phyloP scores from a whole-genome alignment of 2,329 filamentous ascomycete species.

The Apiospora arundinis region DNA sequence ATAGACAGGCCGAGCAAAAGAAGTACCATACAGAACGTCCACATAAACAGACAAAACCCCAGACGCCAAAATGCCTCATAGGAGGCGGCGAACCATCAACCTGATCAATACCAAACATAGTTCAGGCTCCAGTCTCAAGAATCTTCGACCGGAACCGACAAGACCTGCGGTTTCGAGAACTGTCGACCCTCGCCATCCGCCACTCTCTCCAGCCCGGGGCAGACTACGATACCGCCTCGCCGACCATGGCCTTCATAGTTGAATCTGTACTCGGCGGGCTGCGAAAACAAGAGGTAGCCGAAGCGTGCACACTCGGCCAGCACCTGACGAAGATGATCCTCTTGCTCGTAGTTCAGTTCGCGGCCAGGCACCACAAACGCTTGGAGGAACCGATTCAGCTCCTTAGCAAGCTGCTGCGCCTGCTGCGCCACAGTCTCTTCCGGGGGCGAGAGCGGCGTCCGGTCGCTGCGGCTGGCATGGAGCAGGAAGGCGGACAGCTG shows the following conservation, averaged over 20 bases:
- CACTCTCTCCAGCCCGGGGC: constrained; percentile 34
- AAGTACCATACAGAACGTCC: too few species aligned
- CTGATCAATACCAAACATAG: too few species aligned
- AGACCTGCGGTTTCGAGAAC: constrained; percentile 26
- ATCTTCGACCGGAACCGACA: constrained; percentile 28
- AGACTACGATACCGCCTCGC: constrained; percentile 30
- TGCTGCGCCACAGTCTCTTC: constrained; percentile 38
- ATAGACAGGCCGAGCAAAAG: too few species aligned
- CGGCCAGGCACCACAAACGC: constrained; percentile 41
- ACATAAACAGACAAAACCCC: too few species aligned
- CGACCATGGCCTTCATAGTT: constrained; percentile 25
- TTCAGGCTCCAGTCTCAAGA: too few species aligned
- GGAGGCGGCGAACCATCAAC: too few species aligned
- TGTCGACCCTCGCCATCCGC: constrained; percentile 33
- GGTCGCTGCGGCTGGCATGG: constrained; percentile 41
- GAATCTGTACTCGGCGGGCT: constrained; percentile 48
- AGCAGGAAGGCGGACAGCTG: constrained; percentile 50
- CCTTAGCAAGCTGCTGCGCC: constrained; percentile 40
- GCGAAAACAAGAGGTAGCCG: constrained; percentile 50
- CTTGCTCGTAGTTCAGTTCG: constrained; percentile 43
- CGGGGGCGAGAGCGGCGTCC: constrained; percentile 41
- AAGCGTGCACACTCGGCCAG: constrained; percentile 49
- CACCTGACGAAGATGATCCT: constrained; percentile 46
- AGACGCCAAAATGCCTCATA: too few species aligned
- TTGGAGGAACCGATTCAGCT: constrained; percentile 43